Conservation (phyloP, 73 alveolate species). For the Uronychia binucleata region DNA sequence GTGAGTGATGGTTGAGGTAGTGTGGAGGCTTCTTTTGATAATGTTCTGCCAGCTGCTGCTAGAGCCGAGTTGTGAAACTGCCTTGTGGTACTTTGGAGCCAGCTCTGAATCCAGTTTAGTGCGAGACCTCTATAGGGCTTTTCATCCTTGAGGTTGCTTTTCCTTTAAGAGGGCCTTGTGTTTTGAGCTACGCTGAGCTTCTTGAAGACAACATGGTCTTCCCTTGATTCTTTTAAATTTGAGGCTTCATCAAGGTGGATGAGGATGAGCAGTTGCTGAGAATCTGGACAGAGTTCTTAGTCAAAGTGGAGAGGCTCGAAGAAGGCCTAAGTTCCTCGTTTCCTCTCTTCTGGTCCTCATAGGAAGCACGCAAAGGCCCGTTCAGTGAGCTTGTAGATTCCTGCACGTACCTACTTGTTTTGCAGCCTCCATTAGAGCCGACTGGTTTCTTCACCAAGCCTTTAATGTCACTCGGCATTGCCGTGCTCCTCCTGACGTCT, state of each 20-base stretch:
- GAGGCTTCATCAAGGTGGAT: too few relatives aligned
- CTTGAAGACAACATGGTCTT: neutral
- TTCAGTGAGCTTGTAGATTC: too few relatives aligned
- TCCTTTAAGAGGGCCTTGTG: neutral
- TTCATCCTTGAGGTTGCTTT: neutral
- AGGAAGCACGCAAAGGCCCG: too few relatives aligned
- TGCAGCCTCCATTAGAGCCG: neutral
- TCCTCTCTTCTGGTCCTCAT: too few relatives aligned
- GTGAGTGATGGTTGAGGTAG: too few relatives aligned
- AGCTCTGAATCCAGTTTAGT: neutral
- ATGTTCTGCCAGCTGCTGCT: neutral
- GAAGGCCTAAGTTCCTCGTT: too few relatives aligned
- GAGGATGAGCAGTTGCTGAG: neutral
- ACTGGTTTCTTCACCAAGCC: neutral
- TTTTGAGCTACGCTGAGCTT: neutral
- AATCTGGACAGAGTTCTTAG: too few relatives aligned
- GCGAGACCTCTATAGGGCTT: neutral
- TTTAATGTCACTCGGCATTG: neutral
- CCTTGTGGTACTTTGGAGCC: neutral
- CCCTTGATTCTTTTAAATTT: too few relatives aligned
- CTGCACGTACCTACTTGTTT: slow-evolving; percentile 1
- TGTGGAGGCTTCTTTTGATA: neutral
- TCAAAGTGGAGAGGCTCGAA: too few relatives aligned
- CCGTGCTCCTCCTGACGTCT: neutral
- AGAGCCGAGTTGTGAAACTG: neutral